phyloP scores from a whole-genome alignment of 352 stramenopile species.

The Globisporangium viniferum region DNA sequence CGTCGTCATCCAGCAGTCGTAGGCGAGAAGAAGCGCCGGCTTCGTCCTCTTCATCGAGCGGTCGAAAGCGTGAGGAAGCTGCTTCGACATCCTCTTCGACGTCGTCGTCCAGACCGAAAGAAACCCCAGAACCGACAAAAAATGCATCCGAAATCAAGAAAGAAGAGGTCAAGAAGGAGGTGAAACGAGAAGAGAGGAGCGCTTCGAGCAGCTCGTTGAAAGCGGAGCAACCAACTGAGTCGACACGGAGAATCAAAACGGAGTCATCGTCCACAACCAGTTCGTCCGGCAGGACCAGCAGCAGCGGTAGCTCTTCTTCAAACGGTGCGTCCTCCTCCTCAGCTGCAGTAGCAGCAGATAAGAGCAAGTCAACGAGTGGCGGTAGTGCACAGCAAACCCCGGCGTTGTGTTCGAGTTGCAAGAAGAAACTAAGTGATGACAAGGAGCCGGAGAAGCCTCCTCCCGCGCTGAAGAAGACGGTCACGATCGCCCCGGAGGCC shows the following conservation, averaged over 20 bases:
- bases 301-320: conserved; percentile 21
- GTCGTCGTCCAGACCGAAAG: background rate
- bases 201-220: conserved; percentile 1
- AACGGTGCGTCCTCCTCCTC: conserved; percentile 6
- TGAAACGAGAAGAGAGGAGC: conserved; percentile 14
- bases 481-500: conserved; percentile 17
- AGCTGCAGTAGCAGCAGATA: conserved; percentile 8
- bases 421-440: conserved; percentile 54
- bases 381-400: background rate
- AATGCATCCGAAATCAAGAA: conserved; percentile 1
- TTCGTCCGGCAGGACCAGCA: conserved; percentile 23
- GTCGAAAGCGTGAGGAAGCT: conserved; percentile 2
- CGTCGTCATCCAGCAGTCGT: conserved; percentile 1
- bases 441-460: conserved; percentile 25
- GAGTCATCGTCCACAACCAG: conserved; percentile 14
- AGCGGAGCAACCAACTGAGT: conserved; percentile 3
- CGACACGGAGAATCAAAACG: background rate
- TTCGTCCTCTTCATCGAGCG: background rate
- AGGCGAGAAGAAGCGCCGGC: conserved; percentile 4
- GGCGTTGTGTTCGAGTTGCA: conserved; percentile 54
- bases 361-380: conserved; percentile 9
- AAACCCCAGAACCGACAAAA: background rate
- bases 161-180: conserved; percentile 12
- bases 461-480: conserved; percentile 22
- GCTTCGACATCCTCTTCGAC: background rate